These are phyloP conservation scores for Alloascoidea africana DNA, from an alignment of 805 yeast species.

Conservation along the genomic window DNA sequence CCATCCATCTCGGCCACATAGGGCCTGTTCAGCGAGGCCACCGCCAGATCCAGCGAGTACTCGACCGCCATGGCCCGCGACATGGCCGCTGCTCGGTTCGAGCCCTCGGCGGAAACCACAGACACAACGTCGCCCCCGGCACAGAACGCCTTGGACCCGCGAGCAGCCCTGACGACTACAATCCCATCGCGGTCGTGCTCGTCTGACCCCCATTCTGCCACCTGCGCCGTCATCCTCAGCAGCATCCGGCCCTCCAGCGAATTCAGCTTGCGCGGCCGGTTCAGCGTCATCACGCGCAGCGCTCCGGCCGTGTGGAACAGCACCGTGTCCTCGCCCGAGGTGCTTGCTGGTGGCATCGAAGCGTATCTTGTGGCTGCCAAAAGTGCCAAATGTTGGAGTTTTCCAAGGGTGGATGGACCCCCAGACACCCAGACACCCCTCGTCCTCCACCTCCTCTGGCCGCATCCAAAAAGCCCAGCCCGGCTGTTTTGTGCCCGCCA, in stretches of 20 bases:
- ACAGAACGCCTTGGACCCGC: conserved; percentile 55
- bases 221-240: conserved; percentile 50
- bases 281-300: conserved; percentile 60
- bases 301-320: conserved; percentile 45
- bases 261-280: conserved; percentile 73
- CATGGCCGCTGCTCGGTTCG: conserved; percentile 38
- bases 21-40: conserved; percentile 76
- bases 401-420: no score
- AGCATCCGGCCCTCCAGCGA: conserved; percentile 74
- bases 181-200: conserved; percentile 50
- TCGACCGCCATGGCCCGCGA: conserved; percentile 41
- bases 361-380: no score
- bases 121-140: conserved; percentile 98
- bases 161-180: conserved; percentile 47
- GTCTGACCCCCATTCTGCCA: conserved; percentile 63
- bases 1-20: conserved; percentile 77
- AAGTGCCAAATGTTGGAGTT: no score
- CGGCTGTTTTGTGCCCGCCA: no score
- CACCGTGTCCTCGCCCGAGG: conserved; percentile 34
- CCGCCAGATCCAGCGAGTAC: conserved; percentile 63
- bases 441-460: no score
- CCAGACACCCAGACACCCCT: no score
- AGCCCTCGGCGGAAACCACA: conserved; percentile 28
- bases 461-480: no score
- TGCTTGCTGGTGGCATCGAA: no score